These are phyloP conservation scores for Aphanomyces cochlioides DNA, from an alignment of 352 stramenopile species.

Conservation along the genomic window DNA sequence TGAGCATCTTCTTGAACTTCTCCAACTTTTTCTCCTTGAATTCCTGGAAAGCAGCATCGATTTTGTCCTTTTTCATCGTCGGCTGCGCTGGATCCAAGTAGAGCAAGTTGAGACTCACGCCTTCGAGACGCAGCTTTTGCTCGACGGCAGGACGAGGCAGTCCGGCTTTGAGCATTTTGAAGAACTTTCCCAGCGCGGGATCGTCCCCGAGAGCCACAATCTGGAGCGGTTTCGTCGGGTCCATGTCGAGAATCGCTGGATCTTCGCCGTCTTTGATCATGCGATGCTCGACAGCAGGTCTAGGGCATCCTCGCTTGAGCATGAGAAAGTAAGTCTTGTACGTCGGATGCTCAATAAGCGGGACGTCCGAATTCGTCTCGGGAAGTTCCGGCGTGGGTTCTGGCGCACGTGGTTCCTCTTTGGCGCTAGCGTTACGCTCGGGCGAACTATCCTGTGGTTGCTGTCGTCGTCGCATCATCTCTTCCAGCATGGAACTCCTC, in stretches of 20 bases:
- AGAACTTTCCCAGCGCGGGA: slow-evolving; percentile 25
- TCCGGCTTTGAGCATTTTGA: slow-evolving; percentile 32
- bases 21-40: slow-evolving; percentile 12
- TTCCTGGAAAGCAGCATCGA: slow-evolving; percentile 19
- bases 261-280: slow-evolving; percentile 74
- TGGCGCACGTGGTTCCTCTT: slow-evolving; percentile 3
- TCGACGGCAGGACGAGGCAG: slow-evolving; percentile 26
- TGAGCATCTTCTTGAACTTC: slow-evolving; percentile 39
- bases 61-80: slow-evolving; percentile 17
- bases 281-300: slow-evolving; percentile 79
- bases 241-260: slow-evolving; percentile 58
- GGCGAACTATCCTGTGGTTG: not conserved
- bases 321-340: slow-evolving; percentile 84
- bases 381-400: not conserved
- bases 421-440: not conserved
- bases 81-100: slow-evolving; percentile 11
- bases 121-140: slow-evolving; percentile 26
- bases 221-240: slow-evolving; percentile 34
- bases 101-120: slow-evolving; percentile 8
- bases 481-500: slow-evolving; percentile 23
- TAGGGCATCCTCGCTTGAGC: slow-evolving; percentile 68
- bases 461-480: slow-evolving; percentile 23
- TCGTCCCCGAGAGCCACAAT: slow-evolving; percentile 16
- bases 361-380: not conserved
- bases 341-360: slow-evolving; percentile 37